A percentile compares a stretch with the other conserved stretches of the same genome.
Conservation (phyloP, 768 basidiomycete genomes). For the Obba rivulosa region DNA sequence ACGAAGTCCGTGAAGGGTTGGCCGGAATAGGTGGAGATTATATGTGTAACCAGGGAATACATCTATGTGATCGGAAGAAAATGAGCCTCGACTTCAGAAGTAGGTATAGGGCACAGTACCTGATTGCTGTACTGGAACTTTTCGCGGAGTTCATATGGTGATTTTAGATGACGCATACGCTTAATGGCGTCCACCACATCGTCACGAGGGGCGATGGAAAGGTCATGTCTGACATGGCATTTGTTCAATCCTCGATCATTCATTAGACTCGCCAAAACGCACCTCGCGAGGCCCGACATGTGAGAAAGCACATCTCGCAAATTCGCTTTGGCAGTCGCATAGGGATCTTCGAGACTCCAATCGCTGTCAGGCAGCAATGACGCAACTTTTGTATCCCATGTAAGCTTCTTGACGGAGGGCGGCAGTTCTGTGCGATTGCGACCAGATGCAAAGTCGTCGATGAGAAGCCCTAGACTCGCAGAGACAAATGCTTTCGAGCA, state of each 20-base stretch:
- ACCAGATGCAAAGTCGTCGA: conserved; percentile 1
- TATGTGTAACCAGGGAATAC: conserved; percentile 29
- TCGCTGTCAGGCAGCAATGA: conserved; percentile 31
- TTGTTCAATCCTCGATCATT: background rate
- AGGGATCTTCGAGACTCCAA: conserved; percentile 37
- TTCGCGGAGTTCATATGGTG: conserved; percentile 31
- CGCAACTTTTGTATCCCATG: conserved; percentile 23
- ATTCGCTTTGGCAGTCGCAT: conserved; percentile 29
- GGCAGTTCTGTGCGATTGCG: conserved; percentile 8
- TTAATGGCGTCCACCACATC: conserved; percentile 16
- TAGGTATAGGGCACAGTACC: conserved; percentile 8
- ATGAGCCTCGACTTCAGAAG: background rate
- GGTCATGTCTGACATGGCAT: conserved; percentile 26
- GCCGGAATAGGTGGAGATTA: conserved; percentile 29
- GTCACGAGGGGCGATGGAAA: conserved; percentile 25
- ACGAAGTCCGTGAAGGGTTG: conserved; percentile 34
- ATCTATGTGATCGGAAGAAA: conserved; percentile 24
- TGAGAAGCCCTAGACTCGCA: background rate
- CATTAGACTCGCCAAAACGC: background rate
- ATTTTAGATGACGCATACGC: conserved; percentile 24
- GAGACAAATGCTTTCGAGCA: background rate
- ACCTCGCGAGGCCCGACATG: conserved; percentile 35
- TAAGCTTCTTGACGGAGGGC: conserved; percentile 7
- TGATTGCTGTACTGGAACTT: conserved; percentile 34
- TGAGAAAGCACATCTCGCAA: conserved; percentile 36